These are phyloP conservation scores for Luffa acutangula DNA, from an alignment of 306 rosid species.

Conservation along the genomic window DNA sequence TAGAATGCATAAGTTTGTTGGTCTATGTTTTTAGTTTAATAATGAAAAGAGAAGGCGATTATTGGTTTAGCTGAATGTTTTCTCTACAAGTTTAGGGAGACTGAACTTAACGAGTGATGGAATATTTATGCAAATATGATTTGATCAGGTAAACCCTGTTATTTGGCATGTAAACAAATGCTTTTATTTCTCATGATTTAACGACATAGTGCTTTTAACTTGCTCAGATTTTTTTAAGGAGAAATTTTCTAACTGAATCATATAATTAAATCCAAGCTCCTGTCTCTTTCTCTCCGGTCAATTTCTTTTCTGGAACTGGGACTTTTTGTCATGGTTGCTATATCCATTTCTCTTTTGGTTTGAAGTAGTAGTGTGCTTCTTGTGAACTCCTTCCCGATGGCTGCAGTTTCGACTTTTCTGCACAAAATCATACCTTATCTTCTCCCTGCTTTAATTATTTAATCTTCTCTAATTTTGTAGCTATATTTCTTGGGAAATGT, in stretches of 20 bases:
- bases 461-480: not conserved
- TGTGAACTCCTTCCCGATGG: not conserved
- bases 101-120: not conserved
- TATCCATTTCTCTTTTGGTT: not conserved
- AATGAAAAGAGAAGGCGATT: not conserved
- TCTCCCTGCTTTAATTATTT: not conserved
- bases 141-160: not conserved
- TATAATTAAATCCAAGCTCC: not conserved
- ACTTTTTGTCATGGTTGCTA: not conserved
- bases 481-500: not conserved
- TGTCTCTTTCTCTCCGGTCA: not conserved
- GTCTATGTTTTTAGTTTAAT: not conserved
- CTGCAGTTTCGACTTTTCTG: not conserved
- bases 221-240: not conserved
- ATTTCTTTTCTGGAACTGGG: not conserved
- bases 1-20: not conserved
- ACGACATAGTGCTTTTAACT: not conserved
- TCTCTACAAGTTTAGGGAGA: not conserved
- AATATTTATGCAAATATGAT: not conserved
- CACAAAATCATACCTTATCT: not conserved
- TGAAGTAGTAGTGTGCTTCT: not conserved
- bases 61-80: not conserved
- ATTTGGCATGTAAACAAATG: not conserved
- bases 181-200: not conserved
- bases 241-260: not conserved